A percentile compares a stretch with the other conserved stretches of the same genome.
These are phyloP conservation scores for Lipomyces sp. DNA, from an alignment of 805 yeast genomes.

Conservation along the genomic window DNA sequence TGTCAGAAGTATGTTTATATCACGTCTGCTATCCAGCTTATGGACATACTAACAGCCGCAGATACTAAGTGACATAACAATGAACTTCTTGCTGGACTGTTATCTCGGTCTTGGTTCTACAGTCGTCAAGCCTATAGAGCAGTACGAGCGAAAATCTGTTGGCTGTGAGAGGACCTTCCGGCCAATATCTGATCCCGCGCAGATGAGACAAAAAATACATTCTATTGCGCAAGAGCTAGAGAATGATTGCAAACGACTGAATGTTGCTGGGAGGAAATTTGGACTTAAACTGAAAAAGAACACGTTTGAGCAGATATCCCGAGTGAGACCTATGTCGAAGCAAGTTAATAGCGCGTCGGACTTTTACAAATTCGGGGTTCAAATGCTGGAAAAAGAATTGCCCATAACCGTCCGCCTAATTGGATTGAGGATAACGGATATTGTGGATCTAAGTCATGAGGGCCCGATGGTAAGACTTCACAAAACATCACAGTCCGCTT, in stretches of 20 bases:
- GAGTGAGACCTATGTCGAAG: constrained; percentile 20
- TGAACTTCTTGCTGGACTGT: constrained; percentile 25
- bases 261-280: constrained; percentile 29
- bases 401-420: constrained; percentile 31
- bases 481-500: too few relatives aligned
- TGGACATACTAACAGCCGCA: background rate
- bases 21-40: background rate
- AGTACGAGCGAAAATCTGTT: constrained; percentile 30
- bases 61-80: constrained; percentile 16
- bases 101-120: constrained; percentile 33
- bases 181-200: constrained; percentile 4
- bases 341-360: constrained; percentile 24
- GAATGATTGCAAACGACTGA: constrained; percentile 20
- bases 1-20: constrained; percentile 6
- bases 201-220: constrained; percentile 21
- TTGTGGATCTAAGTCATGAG: constrained; percentile 20
- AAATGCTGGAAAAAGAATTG: constrained; percentile 27
- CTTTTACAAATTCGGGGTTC: constrained; percentile 23
- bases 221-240: constrained; percentile 24
- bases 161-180: constrained; percentile 32
- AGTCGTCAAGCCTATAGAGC: constrained; percentile 23
- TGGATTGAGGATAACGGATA: constrained; percentile 29
- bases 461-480: constrained; percentile 25
- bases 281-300: constrained; percentile 28
- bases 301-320: constrained; percentile 29